Conservation (phyloP, 441 rosid genomes). For the Geranium incanum region DNA sequence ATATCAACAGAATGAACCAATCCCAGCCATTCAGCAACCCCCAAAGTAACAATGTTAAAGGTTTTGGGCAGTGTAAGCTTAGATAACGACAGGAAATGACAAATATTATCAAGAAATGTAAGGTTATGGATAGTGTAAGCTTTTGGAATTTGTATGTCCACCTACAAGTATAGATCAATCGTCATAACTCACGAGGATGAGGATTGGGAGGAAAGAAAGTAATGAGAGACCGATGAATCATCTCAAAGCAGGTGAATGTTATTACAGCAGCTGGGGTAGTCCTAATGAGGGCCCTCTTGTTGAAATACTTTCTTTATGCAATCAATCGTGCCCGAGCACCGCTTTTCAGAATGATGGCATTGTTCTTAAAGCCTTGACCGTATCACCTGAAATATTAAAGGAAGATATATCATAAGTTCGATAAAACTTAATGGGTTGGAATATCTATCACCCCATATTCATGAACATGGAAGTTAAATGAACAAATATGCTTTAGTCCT, state of each 20-base stretch:
- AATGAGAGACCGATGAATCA: constrained; percentile 30
- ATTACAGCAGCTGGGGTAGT: constrained; percentile 26
- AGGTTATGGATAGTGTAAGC: no score
- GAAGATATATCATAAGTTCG: no score
- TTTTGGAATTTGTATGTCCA: neutral
- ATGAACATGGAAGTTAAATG: no score
- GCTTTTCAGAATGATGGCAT: constrained; percentile 58
- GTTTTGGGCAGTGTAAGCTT: neutral
- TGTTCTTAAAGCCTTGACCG: constrained; percentile 65
- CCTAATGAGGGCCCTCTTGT: constrained; percentile 19
- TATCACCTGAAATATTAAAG: constrained; percentile 34
- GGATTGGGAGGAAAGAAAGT: constrained; percentile 44
- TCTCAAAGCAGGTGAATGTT: constrained; percentile 24
- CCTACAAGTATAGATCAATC: constrained; percentile 1
- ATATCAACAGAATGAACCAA: neutral
- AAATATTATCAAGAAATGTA: neutral
- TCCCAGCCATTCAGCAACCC: constrained; percentile 5
- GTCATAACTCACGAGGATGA: constrained; percentile 33
- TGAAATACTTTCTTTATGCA: constrained; percentile 28
- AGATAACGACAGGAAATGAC: neutral
- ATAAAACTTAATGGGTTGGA: no score
- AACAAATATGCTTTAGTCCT: neutral
- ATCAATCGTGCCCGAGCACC: constrained; percentile 45
- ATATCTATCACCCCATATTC: no score
- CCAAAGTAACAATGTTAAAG: neutral